Conservation (phyloP, 2,329 filamentous ascomycete species). For the Metarhizium humberi region DNA sequence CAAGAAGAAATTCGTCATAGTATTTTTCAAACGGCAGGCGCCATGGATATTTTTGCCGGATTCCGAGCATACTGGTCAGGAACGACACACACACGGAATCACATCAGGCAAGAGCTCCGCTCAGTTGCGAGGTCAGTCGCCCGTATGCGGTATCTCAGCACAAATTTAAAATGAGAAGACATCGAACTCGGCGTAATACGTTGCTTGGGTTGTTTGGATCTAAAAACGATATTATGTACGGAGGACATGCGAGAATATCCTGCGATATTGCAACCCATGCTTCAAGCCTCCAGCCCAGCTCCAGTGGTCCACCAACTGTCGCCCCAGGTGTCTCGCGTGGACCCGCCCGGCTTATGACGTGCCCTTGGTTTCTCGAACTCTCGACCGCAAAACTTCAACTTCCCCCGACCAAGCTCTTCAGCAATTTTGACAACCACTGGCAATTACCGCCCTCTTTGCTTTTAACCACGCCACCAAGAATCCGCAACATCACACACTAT, state of each 20-base stretch:
- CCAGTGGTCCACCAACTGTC: too few species aligned
- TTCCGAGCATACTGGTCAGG: background rate
- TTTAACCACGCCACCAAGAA: background rate
- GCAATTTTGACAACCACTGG: background rate
- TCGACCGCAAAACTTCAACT: background rate
- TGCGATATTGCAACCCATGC: too few species aligned
- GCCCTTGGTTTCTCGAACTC: background rate
- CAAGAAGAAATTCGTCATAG: background rate
- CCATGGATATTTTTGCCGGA: background rate
- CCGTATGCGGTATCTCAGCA: too few species aligned
- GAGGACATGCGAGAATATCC: too few species aligned
- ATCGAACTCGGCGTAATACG: too few species aligned
- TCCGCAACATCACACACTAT: constrained; percentile 11
- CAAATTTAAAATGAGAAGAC: too few species aligned
- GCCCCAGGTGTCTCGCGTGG: too few species aligned
- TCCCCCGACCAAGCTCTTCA: background rate
- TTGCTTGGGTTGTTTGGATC: too few species aligned
- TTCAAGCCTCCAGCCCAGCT: too few species aligned
- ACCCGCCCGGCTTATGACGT: constrained; percentile 9
- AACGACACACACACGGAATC: background rate
- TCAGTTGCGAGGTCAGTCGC: background rate
- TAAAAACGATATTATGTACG: too few species aligned
- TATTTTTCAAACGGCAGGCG: background rate
- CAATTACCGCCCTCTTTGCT: background rate
- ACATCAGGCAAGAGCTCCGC: background rate